phyloP scores from a whole-genome alignment of 495 filamentous ascomycete genomes.

The Lineolata rhizophorae region DNA sequence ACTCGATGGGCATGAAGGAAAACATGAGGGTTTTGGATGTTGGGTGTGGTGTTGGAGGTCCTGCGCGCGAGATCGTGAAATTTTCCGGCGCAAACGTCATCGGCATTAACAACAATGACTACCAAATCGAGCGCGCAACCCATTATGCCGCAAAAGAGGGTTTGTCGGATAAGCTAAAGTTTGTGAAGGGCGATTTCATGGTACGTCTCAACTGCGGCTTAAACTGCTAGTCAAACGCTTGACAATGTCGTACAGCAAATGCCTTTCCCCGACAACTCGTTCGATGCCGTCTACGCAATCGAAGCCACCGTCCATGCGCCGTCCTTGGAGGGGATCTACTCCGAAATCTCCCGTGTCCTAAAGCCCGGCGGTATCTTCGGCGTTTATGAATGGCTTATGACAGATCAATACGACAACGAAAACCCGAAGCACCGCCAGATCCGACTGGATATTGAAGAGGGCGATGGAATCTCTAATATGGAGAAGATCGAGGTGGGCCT shows the following conservation, averaged over 20 bases:
- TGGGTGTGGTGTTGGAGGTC: slow-evolving; percentile 91
- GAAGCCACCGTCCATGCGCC: slow-evolving; percentile 95
- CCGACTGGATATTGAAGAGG: slow-evolving; percentile 87
- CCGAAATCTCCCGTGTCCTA: slow-evolving; percentile 80
- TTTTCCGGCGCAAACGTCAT: slow-evolving; percentile 80
- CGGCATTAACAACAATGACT: slow-evolving; percentile 98
- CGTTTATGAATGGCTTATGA: slow-evolving; percentile 99
- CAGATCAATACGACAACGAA: slow-evolving; percentile 77
- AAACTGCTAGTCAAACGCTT: neutral
- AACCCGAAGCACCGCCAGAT: slow-evolving; percentile 77
- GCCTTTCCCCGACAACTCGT: slow-evolving; percentile 75
- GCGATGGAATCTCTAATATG: slow-evolving; percentile 98
- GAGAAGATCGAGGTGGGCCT: slow-evolving; percentile 71
- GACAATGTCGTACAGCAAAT: slow-evolving; percentile 44
- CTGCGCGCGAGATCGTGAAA: slow-evolving; percentile 91
- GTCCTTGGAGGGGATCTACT: slow-evolving; percentile 82
- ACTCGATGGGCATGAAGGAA: slow-evolving; percentile 65
- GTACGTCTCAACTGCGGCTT: slow-evolving; percentile 19
- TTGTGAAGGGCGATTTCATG: slow-evolving; percentile 97
- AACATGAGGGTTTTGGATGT: slow-evolving; percentile 88
- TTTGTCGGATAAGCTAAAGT: slow-evolving; percentile 60
- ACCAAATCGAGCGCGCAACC: slow-evolving; percentile 90
- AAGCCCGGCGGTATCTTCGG: slow-evolving; percentile 94
- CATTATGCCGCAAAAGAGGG: slow-evolving; percentile 66
- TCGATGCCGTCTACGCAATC: slow-evolving; percentile 95